Base-by-base conservation (phyloP, 1,139 yeast species). In the Petasospora fabianii region DNA sequence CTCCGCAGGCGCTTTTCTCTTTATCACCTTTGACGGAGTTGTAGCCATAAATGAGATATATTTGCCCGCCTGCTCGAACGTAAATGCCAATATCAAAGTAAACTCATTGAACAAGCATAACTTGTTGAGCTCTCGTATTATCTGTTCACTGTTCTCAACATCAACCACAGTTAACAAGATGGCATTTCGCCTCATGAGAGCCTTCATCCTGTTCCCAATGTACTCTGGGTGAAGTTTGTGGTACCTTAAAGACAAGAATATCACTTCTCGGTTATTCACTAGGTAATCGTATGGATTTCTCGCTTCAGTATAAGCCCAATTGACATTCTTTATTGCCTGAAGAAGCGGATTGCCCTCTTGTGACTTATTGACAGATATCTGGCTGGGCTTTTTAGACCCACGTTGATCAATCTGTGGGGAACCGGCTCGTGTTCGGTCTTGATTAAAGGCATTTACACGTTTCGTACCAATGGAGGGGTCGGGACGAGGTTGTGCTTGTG, bases 221-320 rank as follows among this genome's bases (percentile, higher is more conserved):
- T 92, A 88, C 56, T 88, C 97, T 0, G 96, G 96, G 47, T 84
- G 90, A 31, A 90, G 65, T 52, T 84, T 83, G 59, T 88, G 95
- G 60, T 90, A 92, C 44, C 84, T 80, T 38, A 90, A 61, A 6
- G 94, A 79, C 16, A 90, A 67, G 50, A 85, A 88, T 5, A 90
- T 60, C 3, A 84, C 77, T 46, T 86, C 82, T 32, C 87, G 68
- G 3, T 74, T 71, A 36, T 77, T 80, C 11, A 88, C 77, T 39
- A 84, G 72, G 53, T 82, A 83, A 54, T 87, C 92, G 43, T 74
- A 81, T 41, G 71, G 72, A 12, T 80, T 68, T 24, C 50, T 39
- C 4, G 42, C 24, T 15, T 61, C 65, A 10, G 66, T 69, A 48
- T 72, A 77, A 38, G 71, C 68, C 68, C 74, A 75, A 13, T 75